A percentile compares a stretch with the other conserved stretches of the same genome.
Evolutionary conservation across 148 eudicot species (phyloP).

Genomic region (Diospyros kaki): DNA sequence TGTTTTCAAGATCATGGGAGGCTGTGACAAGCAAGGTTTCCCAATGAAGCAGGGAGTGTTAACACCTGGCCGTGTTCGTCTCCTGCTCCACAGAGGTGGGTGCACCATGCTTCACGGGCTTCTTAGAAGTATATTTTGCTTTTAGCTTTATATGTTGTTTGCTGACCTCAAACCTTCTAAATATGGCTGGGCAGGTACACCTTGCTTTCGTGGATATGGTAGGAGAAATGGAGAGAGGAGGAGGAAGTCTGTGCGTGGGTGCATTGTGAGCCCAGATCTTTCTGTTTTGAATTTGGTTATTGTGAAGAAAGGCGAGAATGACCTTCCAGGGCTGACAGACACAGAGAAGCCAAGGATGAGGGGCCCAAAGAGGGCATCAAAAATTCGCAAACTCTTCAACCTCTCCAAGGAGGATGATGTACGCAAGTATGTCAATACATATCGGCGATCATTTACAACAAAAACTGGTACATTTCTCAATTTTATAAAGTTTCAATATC

Average conservation of each 20-base stretch:
- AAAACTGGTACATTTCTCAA: not conserved
- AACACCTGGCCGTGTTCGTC: slow-evolving; percentile 24
- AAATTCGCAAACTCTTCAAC: slow-evolving; percentile 10
- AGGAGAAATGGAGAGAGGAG: slow-evolving; percentile 14
- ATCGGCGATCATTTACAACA: slow-evolving; percentile 9
- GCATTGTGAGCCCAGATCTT: slow-evolving; percentile 12
- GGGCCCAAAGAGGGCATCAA: slow-evolving; percentile 13
- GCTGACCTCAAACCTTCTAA: not conserved
- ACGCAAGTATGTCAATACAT: slow-evolving; percentile 11
- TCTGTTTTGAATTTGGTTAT: slow-evolving; percentile 14
- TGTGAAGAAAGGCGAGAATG: slow-evolving; percentile 13
- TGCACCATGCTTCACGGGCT: not conserved
- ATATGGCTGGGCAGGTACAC: slow-evolving; percentile 5
- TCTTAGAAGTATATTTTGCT: not conserved
- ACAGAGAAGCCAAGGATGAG: slow-evolving; percentile 9
- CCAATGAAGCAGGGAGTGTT: slow-evolving; percentile 30
- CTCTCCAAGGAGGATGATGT: slow-evolving; percentile 12
- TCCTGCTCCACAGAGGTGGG: slow-evolving; percentile 19
- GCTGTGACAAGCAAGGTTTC: slow-evolving; percentile 28
- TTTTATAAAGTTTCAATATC: not conserved
- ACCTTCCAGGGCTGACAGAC: slow-evolving; percentile 12
- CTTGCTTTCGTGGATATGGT: slow-evolving; percentile 12
- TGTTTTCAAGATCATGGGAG: slow-evolving; percentile 28
- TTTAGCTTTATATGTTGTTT: not conserved
- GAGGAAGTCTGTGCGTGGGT: slow-evolving; percentile 12